Evolutionary conservation across 2,329 filamentous ascomycete species (phyloP).

Genomic region (Curvularia verruculosa): DNA sequence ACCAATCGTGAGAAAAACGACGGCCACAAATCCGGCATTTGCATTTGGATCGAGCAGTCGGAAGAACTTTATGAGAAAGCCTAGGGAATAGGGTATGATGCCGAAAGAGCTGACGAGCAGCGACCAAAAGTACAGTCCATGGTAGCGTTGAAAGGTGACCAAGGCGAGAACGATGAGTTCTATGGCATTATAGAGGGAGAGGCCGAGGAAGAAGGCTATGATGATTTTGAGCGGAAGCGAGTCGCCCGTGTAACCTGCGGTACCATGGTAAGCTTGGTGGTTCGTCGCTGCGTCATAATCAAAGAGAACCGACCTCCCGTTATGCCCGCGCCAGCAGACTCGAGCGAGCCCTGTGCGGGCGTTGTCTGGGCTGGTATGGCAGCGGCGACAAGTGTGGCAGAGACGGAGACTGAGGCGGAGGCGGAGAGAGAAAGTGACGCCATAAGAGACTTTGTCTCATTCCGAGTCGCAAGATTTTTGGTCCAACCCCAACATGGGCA

Average conservation of each 20-base stretch:
- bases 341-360: conserved; percentile 36
- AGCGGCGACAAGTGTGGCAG: conserved; percentile 17
- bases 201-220: conserved; percentile 46
- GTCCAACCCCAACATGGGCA: not conserved
- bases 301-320: conserved; percentile 35
- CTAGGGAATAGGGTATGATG: conserved; percentile 55
- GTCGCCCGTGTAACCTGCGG: conserved; percentile 41
- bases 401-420: conserved; percentile 1
- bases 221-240: conserved; percentile 40
- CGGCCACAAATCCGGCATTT: conserved; percentile 46
- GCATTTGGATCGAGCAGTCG: conserved; percentile 35
- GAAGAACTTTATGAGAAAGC: conserved; percentile 56
- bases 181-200: conserved; percentile 50
- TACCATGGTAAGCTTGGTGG: not conserved
- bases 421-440: conserved; percentile 20
- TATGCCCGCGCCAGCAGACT: conserved; percentile 41
- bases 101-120: conserved; percentile 53
- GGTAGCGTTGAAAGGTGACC: conserved; percentile 55
- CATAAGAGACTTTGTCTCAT: conserved; percentile 17
- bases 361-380: conserved; percentile 21
- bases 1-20: conserved; percentile 57
- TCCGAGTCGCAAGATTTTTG: not conserved
- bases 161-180: conserved; percentile 56
- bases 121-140: conserved; percentile 59
- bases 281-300: not conserved